A percentile compares a stretch with the other conserved stretches of the same genome.
These are phyloP conservation scores for Daldinia grandis DNA, from an alignment of 495 filamentous ascomycete species.

Conservation along the genomic window DNA sequence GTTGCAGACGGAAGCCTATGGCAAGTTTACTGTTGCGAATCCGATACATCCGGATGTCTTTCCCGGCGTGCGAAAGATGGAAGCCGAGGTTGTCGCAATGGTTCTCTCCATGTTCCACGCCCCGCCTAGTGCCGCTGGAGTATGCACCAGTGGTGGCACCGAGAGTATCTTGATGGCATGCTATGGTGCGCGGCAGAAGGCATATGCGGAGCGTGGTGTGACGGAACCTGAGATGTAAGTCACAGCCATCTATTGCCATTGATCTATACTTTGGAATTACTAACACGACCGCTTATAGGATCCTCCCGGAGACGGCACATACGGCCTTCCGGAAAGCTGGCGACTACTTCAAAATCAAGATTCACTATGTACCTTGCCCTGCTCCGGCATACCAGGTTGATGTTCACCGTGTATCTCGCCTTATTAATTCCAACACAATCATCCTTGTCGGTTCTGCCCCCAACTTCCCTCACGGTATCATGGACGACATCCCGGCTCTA, in stretches of 20 bases:
- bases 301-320: slow-evolving; percentile 93
- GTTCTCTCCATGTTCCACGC: slow-evolving; percentile 90
- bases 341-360: slow-evolving; percentile 93
- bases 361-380: slow-evolving; percentile 89
- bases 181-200: slow-evolving; percentile 88
- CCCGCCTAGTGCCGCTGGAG: slow-evolving; percentile 82
- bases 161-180: slow-evolving; percentile 97
- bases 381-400: slow-evolving; percentile 86
- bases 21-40: slow-evolving; percentile 93
- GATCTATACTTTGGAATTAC: neutral
- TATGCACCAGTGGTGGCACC: slow-evolving; percentile 91
- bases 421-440: slow-evolving; percentile 97
- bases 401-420: slow-evolving; percentile 73
- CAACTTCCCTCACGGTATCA: slow-evolving; percentile 97
- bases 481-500: slow-evolving; percentile 89
- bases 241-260: too few species aligned
- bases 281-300: slow-evolving; percentile 59
- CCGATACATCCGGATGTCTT: slow-evolving; percentile 99
- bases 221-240: slow-evolving; percentile 93
- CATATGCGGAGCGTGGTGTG: slow-evolving; percentile 80
- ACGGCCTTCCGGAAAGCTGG: slow-evolving; percentile 96
- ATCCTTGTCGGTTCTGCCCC: slow-evolving; percentile 94
- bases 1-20: slow-evolving; percentile 91
- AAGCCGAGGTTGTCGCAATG: slow-evolving; percentile 98
- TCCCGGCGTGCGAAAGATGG: slow-evolving; percentile 98